phyloP scores from a whole-genome alignment of 176 grass and related monocot genomes.

The Poa pratensis region DNA sequence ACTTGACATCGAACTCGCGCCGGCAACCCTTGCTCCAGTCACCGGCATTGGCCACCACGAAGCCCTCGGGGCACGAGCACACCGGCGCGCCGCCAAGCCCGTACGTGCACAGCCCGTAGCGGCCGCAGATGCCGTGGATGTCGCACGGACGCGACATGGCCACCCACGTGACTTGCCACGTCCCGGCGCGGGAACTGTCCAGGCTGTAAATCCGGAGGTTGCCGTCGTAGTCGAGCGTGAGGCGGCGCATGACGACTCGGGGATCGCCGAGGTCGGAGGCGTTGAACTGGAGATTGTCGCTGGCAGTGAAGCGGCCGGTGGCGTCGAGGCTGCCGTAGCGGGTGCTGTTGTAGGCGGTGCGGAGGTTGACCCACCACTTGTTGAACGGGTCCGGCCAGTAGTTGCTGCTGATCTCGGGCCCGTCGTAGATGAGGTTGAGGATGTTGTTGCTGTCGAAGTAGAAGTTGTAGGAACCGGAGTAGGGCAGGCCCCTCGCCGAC shows the following conservation, averaged over 20 bases:
- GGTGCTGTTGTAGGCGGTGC: constrained; percentile 65
- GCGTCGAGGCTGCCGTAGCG: constrained; percentile 47
- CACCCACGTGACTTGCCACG: constrained; percentile 57
- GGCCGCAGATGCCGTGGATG: constrained; percentile 67
- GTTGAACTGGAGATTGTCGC: constrained; percentile 53
- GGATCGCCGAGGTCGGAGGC: constrained; percentile 55
- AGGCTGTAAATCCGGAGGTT: constrained; percentile 81
- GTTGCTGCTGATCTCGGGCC: constrained; percentile 63
- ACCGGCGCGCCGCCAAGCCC: not conserved
- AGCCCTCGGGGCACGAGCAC: constrained; percentile 62
- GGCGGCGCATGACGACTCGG: constrained; percentile 51
- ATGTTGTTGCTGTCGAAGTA: constrained; percentile 77
- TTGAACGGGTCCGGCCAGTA: constrained; percentile 67
- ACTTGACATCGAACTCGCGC: constrained; percentile 35
- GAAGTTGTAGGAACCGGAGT: constrained; percentile 58
- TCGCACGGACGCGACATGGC: constrained; percentile 53
- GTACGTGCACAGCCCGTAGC: constrained; percentile 61
- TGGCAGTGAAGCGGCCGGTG: constrained; percentile 53
- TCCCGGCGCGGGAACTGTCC: not conserved
- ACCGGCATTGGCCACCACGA: constrained; percentile 37
- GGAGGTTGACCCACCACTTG: constrained; percentile 56
- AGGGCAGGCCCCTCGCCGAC: constrained; percentile 41
- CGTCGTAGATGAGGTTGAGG: constrained; percentile 69
- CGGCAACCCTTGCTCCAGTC: constrained; percentile 83
- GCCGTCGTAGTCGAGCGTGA: constrained; percentile 80